Base-by-base conservation (phyloP, 2,329 filamentous ascomycete species). In the Lizonia empirigonia region DNA sequence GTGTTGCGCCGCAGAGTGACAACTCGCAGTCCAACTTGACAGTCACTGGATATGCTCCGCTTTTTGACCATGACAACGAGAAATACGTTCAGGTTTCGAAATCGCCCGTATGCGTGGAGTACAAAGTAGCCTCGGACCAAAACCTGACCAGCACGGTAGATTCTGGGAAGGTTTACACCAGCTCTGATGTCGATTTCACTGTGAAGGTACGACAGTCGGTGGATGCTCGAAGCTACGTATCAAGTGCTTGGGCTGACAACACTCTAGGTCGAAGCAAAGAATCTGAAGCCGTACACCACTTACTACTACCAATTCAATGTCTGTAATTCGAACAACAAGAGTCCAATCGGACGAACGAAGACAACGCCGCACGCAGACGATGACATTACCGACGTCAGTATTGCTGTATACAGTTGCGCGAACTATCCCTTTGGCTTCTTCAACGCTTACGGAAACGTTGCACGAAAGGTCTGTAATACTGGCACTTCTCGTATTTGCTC, bases 151-250 rank as follows among this genome's bases (percentile, higher is more conserved):
- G 75, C 2, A 74, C 82, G 12, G 82, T 83, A 2, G 77, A 80
- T 40, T 76, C 75, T 2, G 88, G 87, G 4, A 81, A 74, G 22
- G 85, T 81, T 1, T 90, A 85, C 64, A 91, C 88, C 0, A 88
- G 81, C 22, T 87, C 83, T 1, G 88, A 91, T 64, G 83, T 91
- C 39, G 88, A 91, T 65, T 91, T 86, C 64, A 91, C 88, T 0
- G 76, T 90, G 53, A 90, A 90, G 78, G 84, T 84, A 66, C 23
- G 33, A 13, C n/a, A 24, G 3, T 1, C 8, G 0, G 1, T 12
- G 13, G 36, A 12, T 1, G 3, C 1, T 33, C 1, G 9, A 13
- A 36, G 6, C 20, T 34, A 23, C 1, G 18, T 12, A 15, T 2
- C 13, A 23, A 23, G 9, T 7, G 23, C 22, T 2, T 9, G 1